Conservation (phyloP, 1,284 basidiomycete species). For the Naganishia liquefaciens region DNA sequence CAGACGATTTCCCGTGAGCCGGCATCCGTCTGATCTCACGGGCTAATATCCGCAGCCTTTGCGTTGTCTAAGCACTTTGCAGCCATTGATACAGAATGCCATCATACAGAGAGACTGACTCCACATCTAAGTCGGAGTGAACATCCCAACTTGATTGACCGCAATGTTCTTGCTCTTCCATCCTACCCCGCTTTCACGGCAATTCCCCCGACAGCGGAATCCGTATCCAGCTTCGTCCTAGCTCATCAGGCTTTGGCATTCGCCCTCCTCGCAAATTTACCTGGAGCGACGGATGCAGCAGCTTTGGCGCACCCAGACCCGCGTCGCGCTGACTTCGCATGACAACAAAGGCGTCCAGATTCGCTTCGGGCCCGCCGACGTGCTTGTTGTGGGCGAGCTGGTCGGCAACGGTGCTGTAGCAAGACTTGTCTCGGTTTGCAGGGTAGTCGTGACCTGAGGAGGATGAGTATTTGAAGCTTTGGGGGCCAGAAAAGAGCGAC, state of each 20-base stretch:
- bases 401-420: conserved; percentile 41
- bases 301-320: conserved; percentile 36
- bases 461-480: background rate
- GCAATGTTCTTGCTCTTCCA: too few species aligned
- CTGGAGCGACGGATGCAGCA: conserved; percentile 42
- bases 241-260: conserved; percentile 35
- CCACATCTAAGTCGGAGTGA: too few species aligned
- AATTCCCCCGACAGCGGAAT: conserved; percentile 33
- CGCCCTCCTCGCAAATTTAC: conserved; percentile 43
- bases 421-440: conserved; percentile 34
- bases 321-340: conserved; percentile 41
- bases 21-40: too few species aligned
- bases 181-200: background rate
- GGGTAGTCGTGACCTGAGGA: conserved; percentile 34
- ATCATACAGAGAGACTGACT: too few species aligned
- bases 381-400: conserved; percentile 41
- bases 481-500: conserved; percentile 6
- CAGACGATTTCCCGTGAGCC: too few species aligned
- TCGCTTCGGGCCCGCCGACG: conserved; percentile 34
- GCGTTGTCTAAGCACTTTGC: too few species aligned
- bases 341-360: conserved; percentile 36
- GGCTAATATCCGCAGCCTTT: too few species aligned
- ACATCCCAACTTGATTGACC: too few species aligned
- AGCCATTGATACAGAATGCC: too few species aligned
- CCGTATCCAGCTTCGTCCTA: conserved; percentile 32